Evolutionary conservation across 305 asterid species (phyloP), one percentile per base, ranked within the genome.

Genomic region (Ilex paraguariensis): DNA sequence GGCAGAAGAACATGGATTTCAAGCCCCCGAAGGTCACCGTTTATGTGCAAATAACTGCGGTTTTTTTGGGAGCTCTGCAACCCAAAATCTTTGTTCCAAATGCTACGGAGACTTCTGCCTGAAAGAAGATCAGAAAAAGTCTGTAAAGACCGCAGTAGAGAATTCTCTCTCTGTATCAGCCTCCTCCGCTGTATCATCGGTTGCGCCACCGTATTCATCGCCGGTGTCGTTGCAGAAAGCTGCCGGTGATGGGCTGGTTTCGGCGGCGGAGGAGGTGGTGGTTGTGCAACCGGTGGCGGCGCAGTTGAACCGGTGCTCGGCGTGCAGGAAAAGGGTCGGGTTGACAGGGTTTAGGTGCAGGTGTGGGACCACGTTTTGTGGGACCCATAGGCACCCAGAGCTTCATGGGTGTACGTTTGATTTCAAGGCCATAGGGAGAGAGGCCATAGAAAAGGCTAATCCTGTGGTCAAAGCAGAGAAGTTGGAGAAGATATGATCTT

Each of bases 1-100:
- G 95, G 95, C 95, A 56, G 97, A 90, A 70, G 95, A 90, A 66
- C 97, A 90, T 59, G 97, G 87, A 66, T 85, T 75, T 63, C 84
- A 82, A 63, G 76, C 95, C 15, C 68, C 86, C 14, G 95, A 87
- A 54, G 91, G 91, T 70, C 95, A 80, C 79, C 87, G 90, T 3
- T 54, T 87, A 54, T 90, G 97, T 69, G 88, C 76, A 39, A 90
- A 90, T 36, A 85, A n/a, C n/a, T n/a, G n/a, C n/a, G n/a, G n/a
- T n/a, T n/a, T n/a, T n/a, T n/a, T n/a, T n/a, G n/a, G n/a, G n/a
- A n/a, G n/a, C n/a, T n/a, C n/a, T n/a, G n/a, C n/a, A n/a, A n/a
- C n/a, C n/a, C n/a, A n/a, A n/a, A n/a, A n/a, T n/a, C n/a, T n/a
- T n/a, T n/a, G n/a, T n/a, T n/a, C n/a, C n/a, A n/a, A n/a, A n/a